Base-by-base conservation (phyloP, 176 grass and related monocot species). In the Saccharum officinarum region DNA sequence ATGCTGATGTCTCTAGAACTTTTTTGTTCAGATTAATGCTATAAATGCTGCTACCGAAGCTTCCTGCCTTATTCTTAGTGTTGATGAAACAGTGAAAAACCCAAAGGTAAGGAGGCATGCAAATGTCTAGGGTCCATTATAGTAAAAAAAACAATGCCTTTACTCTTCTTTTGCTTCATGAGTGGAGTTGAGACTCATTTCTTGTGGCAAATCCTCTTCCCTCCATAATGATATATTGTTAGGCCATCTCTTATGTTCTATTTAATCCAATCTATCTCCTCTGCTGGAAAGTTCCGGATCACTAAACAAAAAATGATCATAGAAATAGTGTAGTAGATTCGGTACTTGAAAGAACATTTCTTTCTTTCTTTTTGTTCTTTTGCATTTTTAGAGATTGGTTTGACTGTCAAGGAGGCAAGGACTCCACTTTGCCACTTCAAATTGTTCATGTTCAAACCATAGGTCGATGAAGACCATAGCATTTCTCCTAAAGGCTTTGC, bases 11-110 rank as follows among this genome's bases (percentile, higher is more conserved):
- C 61, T 23, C 1, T 7, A 71, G 4, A 2, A 14, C 69, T 14
- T 80, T 71, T 72, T 81, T 72, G 68, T 97, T 84, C 88, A 98
- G 96, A 93, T 98, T 49, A 98, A 98, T 90, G 96, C 96, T 85
- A 94, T 98, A 79, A 98, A 90, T 90, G 93, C 96, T 1, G 96
- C 96, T 14, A 86, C 89, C 0, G 96, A 98, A 90, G 93, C 93
- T 85, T 66, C 91, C 11, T 98, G 96, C 80, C 96, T 98, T 83
- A 89, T 95, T 44, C 84, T 98, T 50, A 98, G 96, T 42, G 96
- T 98, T 44, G 96, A 95, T 1, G 96, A 98, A 82, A 98, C 93
- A 67, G 96, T 98, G 50, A 98, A 98, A 80, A 98, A 98, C 71
- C 96, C 96, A 41, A 98, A 98, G 96, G 96, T 98, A 98, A 60